These are phyloP conservation scores for Neonectria neomacrospora DNA, from an alignment of 2,329 filamentous ascomycete species.

Conservation along the genomic window DNA sequence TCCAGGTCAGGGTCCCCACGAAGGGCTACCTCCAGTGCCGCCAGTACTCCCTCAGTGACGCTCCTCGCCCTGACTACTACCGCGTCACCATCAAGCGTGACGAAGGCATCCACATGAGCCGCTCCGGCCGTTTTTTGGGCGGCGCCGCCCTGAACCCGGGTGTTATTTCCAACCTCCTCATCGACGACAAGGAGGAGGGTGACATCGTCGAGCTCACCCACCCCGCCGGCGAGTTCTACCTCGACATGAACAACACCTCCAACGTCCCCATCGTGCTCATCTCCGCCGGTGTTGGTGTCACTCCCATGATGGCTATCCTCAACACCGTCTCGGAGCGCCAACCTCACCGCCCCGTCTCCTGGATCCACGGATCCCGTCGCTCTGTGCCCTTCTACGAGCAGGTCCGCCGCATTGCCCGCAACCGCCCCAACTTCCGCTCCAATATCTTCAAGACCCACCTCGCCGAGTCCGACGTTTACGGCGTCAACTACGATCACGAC, in stretches of 20 bases:
- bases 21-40: constrained; percentile 71
- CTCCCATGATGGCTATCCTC: constrained; percentile 70
- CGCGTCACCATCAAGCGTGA: constrained; percentile 79
- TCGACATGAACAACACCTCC: constrained; percentile 55
- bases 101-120: constrained; percentile 58
- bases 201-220: constrained; percentile 74
- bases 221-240: constrained; percentile 71
- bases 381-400: constrained; percentile 65
- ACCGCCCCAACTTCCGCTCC: constrained; percentile 50
- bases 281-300: constrained; percentile 69
- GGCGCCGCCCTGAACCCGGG: constrained; percentile 63
- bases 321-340: constrained; percentile 61
- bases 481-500: constrained; percentile 57
- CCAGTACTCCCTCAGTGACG: constrained; percentile 79
- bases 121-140: constrained; percentile 36
- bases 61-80: constrained; percentile 70
- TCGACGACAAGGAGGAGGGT: constrained; percentile 69
- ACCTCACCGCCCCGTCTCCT: constrained; percentile 63
- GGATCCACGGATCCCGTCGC: constrained; percentile 67
- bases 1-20: constrained; percentile 67
- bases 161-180: constrained; percentile 75
- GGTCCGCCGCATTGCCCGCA: constrained; percentile 56
- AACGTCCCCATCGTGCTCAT: constrained; percentile 65
- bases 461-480: constrained; percentile 56
- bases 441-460: constrained; percentile 63